Conservation (phyloP, 2,329 filamentous ascomycete genomes). For the Hymenoscyphus salicellus region DNA sequence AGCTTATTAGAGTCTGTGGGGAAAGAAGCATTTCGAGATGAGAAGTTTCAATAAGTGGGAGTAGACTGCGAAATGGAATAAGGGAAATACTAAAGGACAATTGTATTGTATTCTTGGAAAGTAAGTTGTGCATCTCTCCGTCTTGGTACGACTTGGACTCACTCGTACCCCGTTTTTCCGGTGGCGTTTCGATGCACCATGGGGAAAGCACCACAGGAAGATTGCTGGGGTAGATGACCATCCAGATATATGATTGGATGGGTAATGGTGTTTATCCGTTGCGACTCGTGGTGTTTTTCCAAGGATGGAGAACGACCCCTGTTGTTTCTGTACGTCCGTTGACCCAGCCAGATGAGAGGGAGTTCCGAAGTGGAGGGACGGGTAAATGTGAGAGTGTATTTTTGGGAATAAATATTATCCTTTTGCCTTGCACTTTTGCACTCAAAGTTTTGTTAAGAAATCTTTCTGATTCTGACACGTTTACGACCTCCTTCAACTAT, state of each 20-base stretch:
- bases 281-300: background rate
- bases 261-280: background rate
- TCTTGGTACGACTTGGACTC: slow-evolving; percentile 1
- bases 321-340: background rate
- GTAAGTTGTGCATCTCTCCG: slow-evolving; percentile 5
- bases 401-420: background rate
- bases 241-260: background rate
- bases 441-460: background rate
- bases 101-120: background rate
- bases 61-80: background rate
- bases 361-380: too few relatives aligned
- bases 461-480: background rate
- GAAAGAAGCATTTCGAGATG: background rate
- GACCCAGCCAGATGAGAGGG: background rate
- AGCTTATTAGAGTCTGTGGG: background rate
- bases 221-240: background rate
- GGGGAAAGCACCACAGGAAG: background rate
- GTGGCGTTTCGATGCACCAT: background rate
- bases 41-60: background rate
- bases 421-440: background rate
- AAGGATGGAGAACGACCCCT: background rate
- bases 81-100: background rate
- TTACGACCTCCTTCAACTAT: background rate
- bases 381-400: background rate
- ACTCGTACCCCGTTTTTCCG: slow-evolving; percentile 6